Evolutionary conservation across 2,329 filamentous ascomycete genomes (phyloP), one percentile per base, ranked within the genome.

Genomic region (Alternaria longipes): DNA sequence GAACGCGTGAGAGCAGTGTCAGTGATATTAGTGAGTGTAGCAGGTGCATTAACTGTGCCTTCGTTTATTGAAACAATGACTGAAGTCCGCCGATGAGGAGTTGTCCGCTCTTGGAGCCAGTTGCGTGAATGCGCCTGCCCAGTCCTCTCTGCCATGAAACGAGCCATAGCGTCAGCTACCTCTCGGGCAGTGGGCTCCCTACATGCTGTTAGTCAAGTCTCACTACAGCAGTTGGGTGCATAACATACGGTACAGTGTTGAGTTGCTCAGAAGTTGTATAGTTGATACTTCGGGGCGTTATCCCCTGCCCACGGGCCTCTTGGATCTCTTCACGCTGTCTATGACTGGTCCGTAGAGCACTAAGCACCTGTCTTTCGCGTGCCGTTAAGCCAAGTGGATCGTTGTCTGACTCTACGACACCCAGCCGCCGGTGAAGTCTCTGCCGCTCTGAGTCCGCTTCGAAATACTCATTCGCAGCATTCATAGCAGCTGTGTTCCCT

Each of bases 351-450:
- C 81, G 75, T 16, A 84, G 60, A n/a, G 79, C 75, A 52, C 83
- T 81, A 20, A 84, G 68, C 14, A 84, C 79, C 44, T 81, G 79
- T 57, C 82, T 78, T 63, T 84, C 82, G 42, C 81, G 74, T 18
- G 78, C 73, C 14, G 80, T 83, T 45, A 84, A 69, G 3, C 82
- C 82, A 63, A 80, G 76, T 8, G 81, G 81, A 66, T 84, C 82
- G 54, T 82, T 77, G 59, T 80, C 79, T 24, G 78, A 74, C 47
- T 79, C 75, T 34, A 79, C 75, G 58, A 77, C 67, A 64, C 78
- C 75, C 64, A 78, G 65, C 62, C 74, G 74, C 18, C 76, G 70
- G 69, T 74, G 65, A 59, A 74, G 65, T 54, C 71, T 66, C 30
- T 70, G 67, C 32, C 75, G 71, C 56, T 77, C 74, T 8, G 70